Evolutionary conservation across 805 yeast species (phyloP).

Genomic region (Candida montana): DNA sequence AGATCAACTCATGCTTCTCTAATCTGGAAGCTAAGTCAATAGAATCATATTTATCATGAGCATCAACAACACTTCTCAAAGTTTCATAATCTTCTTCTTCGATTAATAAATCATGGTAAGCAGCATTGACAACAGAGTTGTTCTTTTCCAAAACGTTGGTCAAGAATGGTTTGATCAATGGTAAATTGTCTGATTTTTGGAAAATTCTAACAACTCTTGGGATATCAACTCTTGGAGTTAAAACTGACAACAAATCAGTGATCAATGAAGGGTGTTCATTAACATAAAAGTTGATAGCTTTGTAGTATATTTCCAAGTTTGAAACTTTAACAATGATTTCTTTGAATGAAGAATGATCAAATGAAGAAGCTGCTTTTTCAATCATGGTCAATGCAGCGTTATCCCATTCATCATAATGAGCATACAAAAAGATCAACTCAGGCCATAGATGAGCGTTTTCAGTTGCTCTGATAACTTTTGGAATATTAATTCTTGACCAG

Average conservation of each 20-base stretch:
- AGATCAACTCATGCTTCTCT: conserved; percentile 84
- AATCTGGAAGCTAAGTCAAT: conserved; percentile 87
- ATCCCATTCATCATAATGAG: conserved; percentile 99
- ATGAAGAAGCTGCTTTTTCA: conserved; percentile 87
- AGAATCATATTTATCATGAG: conserved; percentile 87
- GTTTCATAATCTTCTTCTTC: conserved; percentile 97
- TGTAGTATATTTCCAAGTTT: conserved; percentile 93
- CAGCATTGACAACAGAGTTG: conserved; percentile 85
- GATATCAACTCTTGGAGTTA: conserved; percentile 86
- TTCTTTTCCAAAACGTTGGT: conserved; percentile 88
- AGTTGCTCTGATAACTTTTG: conserved; percentile 91
- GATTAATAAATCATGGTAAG: conserved; percentile 90
- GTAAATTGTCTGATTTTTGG: conserved; percentile 92
- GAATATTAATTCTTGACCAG: conserved; percentile 98
- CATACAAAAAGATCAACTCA: conserved; percentile 90
- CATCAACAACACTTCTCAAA: conserved; percentile 78
- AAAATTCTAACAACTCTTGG: conserved; percentile 93
- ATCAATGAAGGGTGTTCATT: conserved; percentile 87
- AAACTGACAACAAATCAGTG: conserved; percentile 76
- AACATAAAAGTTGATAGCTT: conserved; percentile 92
- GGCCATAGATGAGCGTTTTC: conserved; percentile 95
- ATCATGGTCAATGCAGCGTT: conserved; percentile 96
- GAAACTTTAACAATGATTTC: conserved; percentile 93
- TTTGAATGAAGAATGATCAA: conserved; percentile 91
- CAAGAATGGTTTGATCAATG: conserved; percentile 91